These are phyloP conservation scores for Marasmius oreades DNA, from an alignment of 1,284 basidiomycete species.

Conservation along the genomic window DNA sequence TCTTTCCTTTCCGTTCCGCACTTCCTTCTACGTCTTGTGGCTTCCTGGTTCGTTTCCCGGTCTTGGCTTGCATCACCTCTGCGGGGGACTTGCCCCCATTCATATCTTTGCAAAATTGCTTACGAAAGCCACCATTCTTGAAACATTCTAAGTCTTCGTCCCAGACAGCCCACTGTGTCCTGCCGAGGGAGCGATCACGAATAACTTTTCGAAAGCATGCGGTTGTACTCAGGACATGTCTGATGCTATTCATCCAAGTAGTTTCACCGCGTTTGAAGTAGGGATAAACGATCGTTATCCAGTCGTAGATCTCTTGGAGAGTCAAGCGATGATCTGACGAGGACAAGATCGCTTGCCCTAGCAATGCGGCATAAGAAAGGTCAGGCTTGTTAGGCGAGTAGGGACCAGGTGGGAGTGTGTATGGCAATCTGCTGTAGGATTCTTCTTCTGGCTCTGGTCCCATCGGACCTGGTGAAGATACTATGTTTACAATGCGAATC, in stretches of 20 bases:
- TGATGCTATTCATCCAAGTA: constrained; percentile 95
- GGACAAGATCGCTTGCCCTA: constrained; percentile 91
- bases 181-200: constrained; percentile 61
- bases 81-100: constrained; percentile 32
- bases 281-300: constrained; percentile 91
- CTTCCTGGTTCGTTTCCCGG: constrained; percentile 30
- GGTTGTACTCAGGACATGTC: constrained; percentile 84
- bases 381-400: constrained; percentile 77
- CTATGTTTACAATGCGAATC: constrained; percentile 54
- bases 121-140: constrained; percentile 65
- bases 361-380: constrained; percentile 90
- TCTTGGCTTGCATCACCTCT: constrained; percentile 31
- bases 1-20: constrained; percentile 13
- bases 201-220: constrained; percentile 72
- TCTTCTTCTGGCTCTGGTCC: constrained; percentile 54
- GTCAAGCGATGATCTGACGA: constrained; percentile 84
- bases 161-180: constrained; percentile 75
- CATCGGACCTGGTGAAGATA: constrained; percentile 80
- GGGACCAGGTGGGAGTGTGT: constrained; percentile 77
- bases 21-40: constrained; percentile 30
- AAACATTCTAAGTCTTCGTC: constrained; percentile 72
- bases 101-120: constrained; percentile 64
- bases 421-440: constrained; percentile 64
- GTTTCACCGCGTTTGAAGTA: constrained; percentile 90
- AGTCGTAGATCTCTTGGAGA: constrained; percentile 94